These are phyloP conservation scores for Sarocladium oryzae DNA, from an alignment of 2,329 filamentous ascomycete species.

Conservation along the genomic window DNA sequence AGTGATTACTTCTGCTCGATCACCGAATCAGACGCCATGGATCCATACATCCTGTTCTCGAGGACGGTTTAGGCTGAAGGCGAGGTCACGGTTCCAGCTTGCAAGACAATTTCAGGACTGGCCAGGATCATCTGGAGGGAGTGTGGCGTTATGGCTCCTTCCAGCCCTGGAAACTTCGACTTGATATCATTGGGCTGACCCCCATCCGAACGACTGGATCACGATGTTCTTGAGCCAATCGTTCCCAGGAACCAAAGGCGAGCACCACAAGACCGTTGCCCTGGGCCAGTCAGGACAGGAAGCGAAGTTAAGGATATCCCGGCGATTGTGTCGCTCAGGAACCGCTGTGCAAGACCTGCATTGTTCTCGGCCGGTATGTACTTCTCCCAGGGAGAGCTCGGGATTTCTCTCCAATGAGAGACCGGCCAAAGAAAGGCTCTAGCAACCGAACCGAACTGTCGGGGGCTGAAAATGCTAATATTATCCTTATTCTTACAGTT, in stretches of 20 bases:
- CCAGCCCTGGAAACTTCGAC: background rate
- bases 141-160: background rate
- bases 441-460: background rate
- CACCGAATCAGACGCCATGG: too few species aligned
- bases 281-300: background rate
- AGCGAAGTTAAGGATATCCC: background rate
- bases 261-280: background rate
- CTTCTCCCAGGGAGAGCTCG: too few species aligned
- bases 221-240: background rate
- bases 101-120: too few species aligned
- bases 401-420: background rate
- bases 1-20: too few species aligned
- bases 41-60: too few species aligned
- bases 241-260: background rate
- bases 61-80: too few species aligned
- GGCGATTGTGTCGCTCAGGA: background rate
- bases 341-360: constrained; percentile 1
- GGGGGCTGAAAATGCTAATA: background rate
- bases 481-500: background rate
- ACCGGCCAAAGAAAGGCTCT: background rate
- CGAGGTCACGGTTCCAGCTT: too few species aligned
- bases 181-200: background rate
- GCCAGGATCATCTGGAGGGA: too few species aligned
- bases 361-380: background rate
- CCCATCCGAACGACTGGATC: background rate